Conservation (phyloP, 352 stramenopile genomes). For the Phytophthora sojae region DNA sequence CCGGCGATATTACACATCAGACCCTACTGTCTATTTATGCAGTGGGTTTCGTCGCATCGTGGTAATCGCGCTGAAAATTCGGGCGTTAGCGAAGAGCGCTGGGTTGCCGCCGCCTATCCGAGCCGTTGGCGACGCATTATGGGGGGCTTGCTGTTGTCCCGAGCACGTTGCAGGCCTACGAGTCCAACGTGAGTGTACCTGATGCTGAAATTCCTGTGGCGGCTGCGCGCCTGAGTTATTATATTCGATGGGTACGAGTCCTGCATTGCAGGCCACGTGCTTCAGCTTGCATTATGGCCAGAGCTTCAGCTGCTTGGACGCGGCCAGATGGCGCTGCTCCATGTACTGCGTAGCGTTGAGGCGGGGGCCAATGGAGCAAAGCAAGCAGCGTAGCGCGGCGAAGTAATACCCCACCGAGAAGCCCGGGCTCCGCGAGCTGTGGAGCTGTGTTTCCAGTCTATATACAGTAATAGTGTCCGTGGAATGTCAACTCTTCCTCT, state of each 20-base stretch:
- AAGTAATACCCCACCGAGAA: neutral
- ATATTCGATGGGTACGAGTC: neutral
- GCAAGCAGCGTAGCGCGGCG: neutral
- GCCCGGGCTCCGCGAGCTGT: no score
- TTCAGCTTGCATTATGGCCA: neutral
- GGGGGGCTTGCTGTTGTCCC: no score
- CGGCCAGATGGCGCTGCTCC: neutral
- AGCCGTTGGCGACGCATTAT: no score
- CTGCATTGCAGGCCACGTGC: neutral
- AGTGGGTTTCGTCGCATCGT: neutral
- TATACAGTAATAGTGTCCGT: no score
- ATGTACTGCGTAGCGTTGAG: neutral
- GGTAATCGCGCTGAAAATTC: neutral
- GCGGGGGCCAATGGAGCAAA: neutral
- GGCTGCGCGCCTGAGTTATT: neutral
- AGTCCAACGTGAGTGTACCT: neutral
- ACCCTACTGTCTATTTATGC: neutral
- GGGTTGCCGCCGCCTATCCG: no score
- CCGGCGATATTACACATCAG: neutral
- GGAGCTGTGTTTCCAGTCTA: no score
- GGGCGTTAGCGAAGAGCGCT: neutral
- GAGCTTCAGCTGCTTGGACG: neutral
- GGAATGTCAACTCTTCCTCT: no score
- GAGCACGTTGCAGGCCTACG: neutral
- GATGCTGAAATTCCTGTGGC: neutral